Conservation (phyloP, 78 protist genomes). For the Dictyostelium firmibasis region DNA sequence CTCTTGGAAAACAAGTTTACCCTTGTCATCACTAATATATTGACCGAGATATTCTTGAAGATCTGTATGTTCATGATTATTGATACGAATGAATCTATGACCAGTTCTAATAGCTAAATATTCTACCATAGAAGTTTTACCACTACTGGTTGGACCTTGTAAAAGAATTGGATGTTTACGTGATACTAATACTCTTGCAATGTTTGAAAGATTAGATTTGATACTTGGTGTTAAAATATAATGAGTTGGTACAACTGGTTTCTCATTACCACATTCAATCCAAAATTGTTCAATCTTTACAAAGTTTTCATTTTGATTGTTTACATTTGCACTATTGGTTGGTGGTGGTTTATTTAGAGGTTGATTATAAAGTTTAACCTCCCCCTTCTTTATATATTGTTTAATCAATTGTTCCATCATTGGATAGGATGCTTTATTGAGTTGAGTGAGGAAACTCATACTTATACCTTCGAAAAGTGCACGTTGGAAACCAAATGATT, state of each 20-base stretch:
- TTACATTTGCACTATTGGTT: neutral
- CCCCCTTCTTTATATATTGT: conserved; percentile 42
- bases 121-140: conserved; percentile 98
- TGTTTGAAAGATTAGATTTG: conserved; percentile 56
- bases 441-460: conserved; percentile 92
- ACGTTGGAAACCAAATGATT: conserved; percentile 88
- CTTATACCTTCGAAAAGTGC: conserved; percentile 93
- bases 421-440: conserved; percentile 42
- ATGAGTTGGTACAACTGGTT: conserved; percentile 42
- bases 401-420: conserved; percentile 54
- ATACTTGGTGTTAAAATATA: conserved; percentile 84
- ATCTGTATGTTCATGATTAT: conserved; percentile 99
- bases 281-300: conserved; percentile 91
- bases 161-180: conserved; percentile 92
- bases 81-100: conserved; percentile 96
- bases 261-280: conserved; percentile 78
- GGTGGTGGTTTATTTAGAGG: conserved; percentile 73
- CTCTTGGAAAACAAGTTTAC: conserved; percentile 93
- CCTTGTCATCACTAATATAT: conserved; percentile 90
- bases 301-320: neutral
- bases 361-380: conserved; percentile 24
- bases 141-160: conserved; percentile 95
- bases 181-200: conserved; percentile 90
- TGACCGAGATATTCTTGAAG: conserved; percentile 99
- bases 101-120: conserved; percentile 95